Evolutionary conservation across 805 yeast genomes (phyloP), one percentile per base, ranked within the genome.

Genomic region (Ascoidea asiatica): DNA sequence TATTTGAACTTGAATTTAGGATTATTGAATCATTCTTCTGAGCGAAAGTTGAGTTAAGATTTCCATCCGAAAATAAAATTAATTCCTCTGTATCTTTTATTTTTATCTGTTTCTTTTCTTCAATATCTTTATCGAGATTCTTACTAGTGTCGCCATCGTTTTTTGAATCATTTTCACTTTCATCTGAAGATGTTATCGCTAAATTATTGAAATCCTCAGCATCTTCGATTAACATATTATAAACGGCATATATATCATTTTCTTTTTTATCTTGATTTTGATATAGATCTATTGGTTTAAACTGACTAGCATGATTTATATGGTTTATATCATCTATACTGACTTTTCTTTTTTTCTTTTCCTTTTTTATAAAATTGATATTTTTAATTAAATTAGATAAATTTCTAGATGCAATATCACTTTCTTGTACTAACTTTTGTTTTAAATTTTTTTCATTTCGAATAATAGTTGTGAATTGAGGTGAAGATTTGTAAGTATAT

Each of bases 401-500:
- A 43, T 74, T 68, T 48, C 81, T 75, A 42, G 90, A 60, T 0
- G 96, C 94, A 43, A 78, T 64, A 45, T 84, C 67, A 23, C 95
- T 84, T 58, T 90, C 97, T 43, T 77, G 79, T 2, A 86, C 89
- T 43, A 89, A 66, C 53, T 75, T 74, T 45, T 82, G 75, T 49
- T 90, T 69, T 44, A 90, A 69, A 46, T 73, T 66, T 50, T 81
- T 75, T 48, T 89, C 85, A 54, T 86, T 90, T 1, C 79, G 73
- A 15, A 79, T 62, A 19, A 79, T 67, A 20, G 75, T 66, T 45
- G 79, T 70, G 57, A 67, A 88, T 50, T 71, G 70, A 0, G 95
- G 82, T 0, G 95, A 83, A 45, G 79, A 73, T 59, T 76, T 78
- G 58, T 82, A 90, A 0, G 97, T 90, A 60, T 89, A 94, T 54